Conservation (phyloP, 2,329 filamentous ascomycete genomes). For the Incumbomyces delicatus region DNA sequence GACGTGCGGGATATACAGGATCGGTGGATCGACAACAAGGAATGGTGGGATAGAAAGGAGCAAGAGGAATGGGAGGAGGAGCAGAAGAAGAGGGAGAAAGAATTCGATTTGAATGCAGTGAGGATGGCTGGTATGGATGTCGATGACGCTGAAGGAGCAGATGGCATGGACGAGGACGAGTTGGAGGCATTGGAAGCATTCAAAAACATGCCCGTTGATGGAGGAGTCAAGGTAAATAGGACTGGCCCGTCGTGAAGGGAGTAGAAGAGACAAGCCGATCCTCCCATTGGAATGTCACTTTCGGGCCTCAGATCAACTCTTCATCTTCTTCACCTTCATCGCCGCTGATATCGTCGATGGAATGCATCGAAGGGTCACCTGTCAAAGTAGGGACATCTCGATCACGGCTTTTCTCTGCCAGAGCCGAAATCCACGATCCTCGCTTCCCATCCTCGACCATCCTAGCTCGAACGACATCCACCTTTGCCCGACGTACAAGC, state of each 20-base stretch:
- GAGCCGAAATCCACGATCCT: slow-evolving; percentile 19
- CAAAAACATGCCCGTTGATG: slow-evolving; percentile 43
- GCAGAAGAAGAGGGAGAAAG: slow-evolving; percentile 42
- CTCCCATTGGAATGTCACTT: too few relatives aligned
- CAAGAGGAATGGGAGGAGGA: slow-evolving; percentile 65
- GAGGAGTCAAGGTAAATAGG: slow-evolving; percentile 55
- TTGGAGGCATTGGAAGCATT: background rate
- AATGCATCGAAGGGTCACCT: slow-evolving; percentile 9
- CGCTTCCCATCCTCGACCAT: slow-evolving; percentile 20
- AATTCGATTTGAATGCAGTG: slow-evolving; percentile 17
- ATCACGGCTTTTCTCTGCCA: background rate
- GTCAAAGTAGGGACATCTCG: background rate
- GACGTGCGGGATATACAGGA: slow-evolving; percentile 88
- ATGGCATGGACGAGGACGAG: background rate
- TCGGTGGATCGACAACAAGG: slow-evolving; percentile 85
- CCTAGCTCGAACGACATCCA: slow-evolving; percentile 48
- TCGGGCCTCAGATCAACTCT: slow-evolving; percentile 32
- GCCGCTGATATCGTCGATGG: slow-evolving; percentile 39
- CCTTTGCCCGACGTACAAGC: slow-evolving; percentile 66
- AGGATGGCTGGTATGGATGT: slow-evolving; percentile 11
- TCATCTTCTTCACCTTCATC: slow-evolving; percentile 40
- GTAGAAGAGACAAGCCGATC: too few relatives aligned
- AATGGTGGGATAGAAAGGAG: slow-evolving; percentile 76
- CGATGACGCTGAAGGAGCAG: slow-evolving; percentile 17
- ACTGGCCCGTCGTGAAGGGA: slow-evolving; percentile 3